These are phyloP conservation scores for baker's yeast (Saccharomyces cerevisiae) DNA, from an alignment of 805 yeast genomes.

Conservation along the genomic window DNA sequence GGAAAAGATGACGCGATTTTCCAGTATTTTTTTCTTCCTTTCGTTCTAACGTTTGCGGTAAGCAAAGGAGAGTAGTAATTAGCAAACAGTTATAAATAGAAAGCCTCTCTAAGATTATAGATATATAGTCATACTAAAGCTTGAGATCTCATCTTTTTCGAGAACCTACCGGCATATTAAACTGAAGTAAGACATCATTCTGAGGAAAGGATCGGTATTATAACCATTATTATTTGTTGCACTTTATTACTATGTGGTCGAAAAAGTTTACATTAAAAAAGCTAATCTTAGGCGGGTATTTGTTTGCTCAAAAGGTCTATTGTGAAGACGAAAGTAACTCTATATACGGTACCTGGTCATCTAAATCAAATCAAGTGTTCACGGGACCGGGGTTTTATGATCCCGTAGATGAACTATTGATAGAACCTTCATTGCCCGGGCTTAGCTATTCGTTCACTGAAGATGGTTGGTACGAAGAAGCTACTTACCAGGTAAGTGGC, in stretches of 20 bases:
- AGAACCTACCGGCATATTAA: not conserved
- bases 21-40: not conserved
- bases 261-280: not conserved
- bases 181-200: not conserved
- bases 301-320: not conserved
- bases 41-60: not conserved
- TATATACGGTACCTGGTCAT: slow-evolving; percentile 87
- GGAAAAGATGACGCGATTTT: not conserved
- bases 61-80: not conserved
- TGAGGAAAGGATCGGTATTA: not conserved
- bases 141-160: not conserved
- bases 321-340: slow-evolving; percentile 1
- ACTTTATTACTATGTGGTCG: not conserved
- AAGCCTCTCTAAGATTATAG: not conserved
- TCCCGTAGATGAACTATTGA: slow-evolving; percentile 88
- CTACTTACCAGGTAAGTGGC: slow-evolving; percentile 69
- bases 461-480: slow-evolving; percentile 89
- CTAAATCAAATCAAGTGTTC: slow-evolving; percentile 87
- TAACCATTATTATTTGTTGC: not conserved
- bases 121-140: not conserved
- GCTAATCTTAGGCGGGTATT: not conserved
- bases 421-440: slow-evolving; percentile 95
- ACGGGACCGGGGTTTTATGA: slow-evolving; percentile 96
- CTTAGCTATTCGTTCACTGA: slow-evolving; percentile 84
- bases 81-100: not conserved